phyloP scores from a whole-genome alignment of 1,284 basidiomycete genomes.

The Trichosporon coremiiforme region DNA sequence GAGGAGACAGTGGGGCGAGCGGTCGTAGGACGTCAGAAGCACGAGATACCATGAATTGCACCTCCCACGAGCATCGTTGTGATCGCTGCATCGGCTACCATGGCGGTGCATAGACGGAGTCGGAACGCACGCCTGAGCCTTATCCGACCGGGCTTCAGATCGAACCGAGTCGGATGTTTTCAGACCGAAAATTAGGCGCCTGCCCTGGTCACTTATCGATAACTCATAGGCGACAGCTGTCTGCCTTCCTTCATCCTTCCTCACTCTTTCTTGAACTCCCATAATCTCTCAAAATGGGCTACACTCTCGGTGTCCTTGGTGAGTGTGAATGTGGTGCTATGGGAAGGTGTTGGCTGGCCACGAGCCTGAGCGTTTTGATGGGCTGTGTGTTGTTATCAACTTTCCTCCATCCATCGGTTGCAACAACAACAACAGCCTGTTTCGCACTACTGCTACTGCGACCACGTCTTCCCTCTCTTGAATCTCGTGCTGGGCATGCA shows the following conservation, averaged over 20 bases:
- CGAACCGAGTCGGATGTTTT: slow-evolving; percentile 16
- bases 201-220: not conserved
- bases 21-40: not conserved
- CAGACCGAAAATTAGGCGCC: slow-evolving; percentile 8
- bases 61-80: not conserved
- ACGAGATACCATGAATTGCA: not conserved
- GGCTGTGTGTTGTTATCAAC: no score
- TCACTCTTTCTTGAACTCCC: not conserved
- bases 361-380: no score
- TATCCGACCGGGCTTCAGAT: not conserved
- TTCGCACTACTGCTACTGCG: no score
- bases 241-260: not conserved
- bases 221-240: not conserved
- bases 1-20: not conserved
- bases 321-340: slow-evolving; percentile 20
- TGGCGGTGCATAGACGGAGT: not conserved
- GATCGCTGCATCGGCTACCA: not conserved
- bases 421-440: no score
- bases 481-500: no score
- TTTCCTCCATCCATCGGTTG: no score
- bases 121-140: not conserved
- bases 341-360: no score
- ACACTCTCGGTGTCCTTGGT: slow-evolving; percentile 60
- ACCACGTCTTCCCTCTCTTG: no score
- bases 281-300: slow-evolving; percentile 54